A percentile compares a stretch with the other conserved stretches of the same genome.
phyloP scores from a whole-genome alignment of 805 yeast genomes.

The Vanderwaltozyma polyspora region DNA sequence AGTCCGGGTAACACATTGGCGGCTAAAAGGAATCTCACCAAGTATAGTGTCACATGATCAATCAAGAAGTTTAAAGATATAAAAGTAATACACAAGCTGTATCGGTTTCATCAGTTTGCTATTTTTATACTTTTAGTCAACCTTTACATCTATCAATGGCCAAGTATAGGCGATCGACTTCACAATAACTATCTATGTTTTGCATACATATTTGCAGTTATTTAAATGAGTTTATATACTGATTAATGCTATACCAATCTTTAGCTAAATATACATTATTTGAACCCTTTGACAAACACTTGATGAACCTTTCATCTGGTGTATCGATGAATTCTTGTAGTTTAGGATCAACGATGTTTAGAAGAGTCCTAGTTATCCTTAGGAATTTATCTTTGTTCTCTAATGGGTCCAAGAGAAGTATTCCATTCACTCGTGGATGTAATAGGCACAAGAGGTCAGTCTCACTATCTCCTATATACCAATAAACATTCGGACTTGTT shows the following conservation, averaged over 20 bases:
- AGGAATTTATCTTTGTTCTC: neutral
- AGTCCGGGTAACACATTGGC: too few species aligned
- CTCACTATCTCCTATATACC: conserved; percentile 28
- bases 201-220: neutral
- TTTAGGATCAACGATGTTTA: neutral
- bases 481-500: conserved; percentile 1
- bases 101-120: too few species aligned
- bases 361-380: neutral
- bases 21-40: too few species aligned
- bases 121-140: too few species aligned
- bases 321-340: neutral
- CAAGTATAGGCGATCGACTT: too few species aligned
- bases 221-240: neutral
- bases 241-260: neutral
- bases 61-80: too few species aligned
- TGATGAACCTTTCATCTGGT: neutral
- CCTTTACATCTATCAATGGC: too few species aligned
- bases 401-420: conserved; percentile 5
- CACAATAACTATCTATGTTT: too few species aligned
- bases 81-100: too few species aligned
- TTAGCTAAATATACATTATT: conserved; percentile 1
- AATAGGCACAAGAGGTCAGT: conserved; percentile 21
- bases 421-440: conserved; percentile 20
- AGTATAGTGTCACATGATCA: too few species aligned
- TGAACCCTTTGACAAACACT: neutral